Evolutionary conservation across 108 stramenopile genomes (phyloP), one percentile per base, ranked within the genome.

Genomic region (Pelagomonas calceolata): DNA sequence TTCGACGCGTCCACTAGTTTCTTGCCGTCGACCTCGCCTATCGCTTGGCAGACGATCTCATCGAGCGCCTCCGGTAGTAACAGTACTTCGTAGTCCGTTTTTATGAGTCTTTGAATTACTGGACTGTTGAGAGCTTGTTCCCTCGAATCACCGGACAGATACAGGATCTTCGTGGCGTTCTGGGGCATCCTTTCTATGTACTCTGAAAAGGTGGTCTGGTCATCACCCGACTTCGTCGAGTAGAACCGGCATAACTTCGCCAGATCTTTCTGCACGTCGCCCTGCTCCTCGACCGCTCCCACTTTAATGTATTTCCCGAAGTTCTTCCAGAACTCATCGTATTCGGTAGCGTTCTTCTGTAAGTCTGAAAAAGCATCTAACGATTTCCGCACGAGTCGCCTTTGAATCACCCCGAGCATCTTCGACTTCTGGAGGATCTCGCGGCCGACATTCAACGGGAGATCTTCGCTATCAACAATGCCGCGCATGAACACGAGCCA

Each of bases 381-480:
- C 33, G 91, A 89, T 80, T 98, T 98, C 73, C 94, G 89, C 37
- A 98, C 94, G 64, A 98, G 82, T 35, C 95, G 90, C 83, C 96
- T 96, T 84, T 93, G 95, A 83, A 98, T 96, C 66, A 98, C 93
- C 74, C 76, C 89, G 46, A 98, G 81, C 63, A 96, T 92, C 81
- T 94, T 94, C 66, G 89, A 91, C 80, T 95, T 95, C 90, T 98
- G 97, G 73, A 98, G 81, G 68, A 96, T 96, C 82, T 98, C 97
- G 63, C 97, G 89, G 63, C 92, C 90, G 12, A 98, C 95, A 72
- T 98, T 98, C 21, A 98, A 81, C 7, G 95, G 95, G 51, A 98
- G 78, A 74, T 98, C 97, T 71, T 96, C 87, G 43, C 85, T 87
- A 75, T 98, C 97, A 63, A 98, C 96, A 14, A 95, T 90, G 65